Conservation (phyloP, 108 stramenopile species). For the Chaetoceros tenuissimus region DNA sequence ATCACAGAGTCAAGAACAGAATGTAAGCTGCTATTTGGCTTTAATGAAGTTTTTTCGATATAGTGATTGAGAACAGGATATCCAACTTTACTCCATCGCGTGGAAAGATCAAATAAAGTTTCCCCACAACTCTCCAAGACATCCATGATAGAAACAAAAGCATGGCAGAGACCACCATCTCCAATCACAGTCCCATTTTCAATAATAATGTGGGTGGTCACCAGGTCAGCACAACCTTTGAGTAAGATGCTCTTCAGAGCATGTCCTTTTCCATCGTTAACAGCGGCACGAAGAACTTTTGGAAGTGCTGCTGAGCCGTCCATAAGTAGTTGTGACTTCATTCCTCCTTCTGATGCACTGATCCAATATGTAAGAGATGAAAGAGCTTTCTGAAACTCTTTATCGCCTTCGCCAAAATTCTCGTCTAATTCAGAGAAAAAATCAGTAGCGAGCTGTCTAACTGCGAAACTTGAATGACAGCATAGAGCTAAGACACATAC, state of each 20-base stretch:
- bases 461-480: constrained; percentile 22
- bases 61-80: constrained; percentile 34
- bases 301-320: constrained; percentile 33
- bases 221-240: not conserved
- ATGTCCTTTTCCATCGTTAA: not conserved
- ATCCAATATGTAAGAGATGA: constrained; percentile 2
- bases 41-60: not conserved
- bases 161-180: constrained; percentile 22
- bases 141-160: constrained; percentile 35
- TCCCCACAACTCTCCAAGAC: constrained; percentile 64
- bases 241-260: not conserved
- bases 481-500: constrained; percentile 37
- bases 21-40: not conserved
- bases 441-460: constrained; percentile 30
- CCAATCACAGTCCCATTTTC: constrained; percentile 1
- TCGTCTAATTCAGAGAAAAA: constrained; percentile 18
- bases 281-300: constrained; percentile 14
- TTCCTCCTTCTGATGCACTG: not conserved
- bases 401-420: constrained; percentile 10
- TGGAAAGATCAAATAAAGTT: constrained; percentile 36
- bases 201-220: not conserved
- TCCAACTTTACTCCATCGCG: constrained; percentile 55
- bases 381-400: not conserved
- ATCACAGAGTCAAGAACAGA: constrained; percentile 23
- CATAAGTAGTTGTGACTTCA: constrained; percentile 35